phyloP scores from a whole-genome alignment of 257 asterid genomes.

The Paraleonurus japonicus region DNA sequence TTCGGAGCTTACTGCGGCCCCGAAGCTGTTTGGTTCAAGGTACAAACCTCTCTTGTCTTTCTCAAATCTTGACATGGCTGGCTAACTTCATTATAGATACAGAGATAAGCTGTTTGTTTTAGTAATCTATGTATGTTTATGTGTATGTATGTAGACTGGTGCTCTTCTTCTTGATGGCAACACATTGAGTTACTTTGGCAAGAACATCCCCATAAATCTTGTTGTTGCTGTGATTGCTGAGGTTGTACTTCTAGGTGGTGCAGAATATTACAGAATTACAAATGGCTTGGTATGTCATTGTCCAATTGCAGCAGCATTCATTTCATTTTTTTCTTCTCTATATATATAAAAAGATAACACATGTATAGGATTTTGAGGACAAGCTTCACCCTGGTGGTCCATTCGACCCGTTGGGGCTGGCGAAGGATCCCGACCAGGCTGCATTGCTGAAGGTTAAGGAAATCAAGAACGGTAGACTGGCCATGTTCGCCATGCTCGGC shows the following conservation, averaged over 20 bases:
- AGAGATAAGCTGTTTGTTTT: too few species aligned
- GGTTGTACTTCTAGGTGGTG: conserved; percentile 94
- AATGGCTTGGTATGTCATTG: conserved; percentile 65
- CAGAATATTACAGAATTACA: conserved; percentile 88
- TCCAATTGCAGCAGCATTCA: background rate
- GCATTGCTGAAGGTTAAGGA: conserved; percentile 93
- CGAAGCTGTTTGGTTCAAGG: conserved; percentile 99
- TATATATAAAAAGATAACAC: too few species aligned
- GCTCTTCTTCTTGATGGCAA: conserved; percentile 95
- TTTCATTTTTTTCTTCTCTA: too few species aligned
- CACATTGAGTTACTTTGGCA: conserved; percentile 92
- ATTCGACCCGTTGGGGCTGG: conserved; percentile 88
- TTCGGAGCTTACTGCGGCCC: conserved; percentile 95
- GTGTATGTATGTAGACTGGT: conserved; percentile 57
- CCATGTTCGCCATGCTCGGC: conserved; percentile 94
- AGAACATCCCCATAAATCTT: conserved; percentile 92
- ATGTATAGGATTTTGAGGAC: conserved; percentile 84
- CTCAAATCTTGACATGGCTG: too few species aligned
- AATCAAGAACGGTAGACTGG: conserved; percentile 90
- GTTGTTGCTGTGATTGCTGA: conserved; percentile 73
- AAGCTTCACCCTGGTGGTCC: conserved; percentile 99
- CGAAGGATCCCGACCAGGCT: conserved; percentile 92
- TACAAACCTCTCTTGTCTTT: conserved; percentile 16
- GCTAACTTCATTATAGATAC: background rate
- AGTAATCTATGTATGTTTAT: too few species aligned